phyloP scores from a whole-genome alignment of 345 rosid species.

The Draba incana region DNA sequence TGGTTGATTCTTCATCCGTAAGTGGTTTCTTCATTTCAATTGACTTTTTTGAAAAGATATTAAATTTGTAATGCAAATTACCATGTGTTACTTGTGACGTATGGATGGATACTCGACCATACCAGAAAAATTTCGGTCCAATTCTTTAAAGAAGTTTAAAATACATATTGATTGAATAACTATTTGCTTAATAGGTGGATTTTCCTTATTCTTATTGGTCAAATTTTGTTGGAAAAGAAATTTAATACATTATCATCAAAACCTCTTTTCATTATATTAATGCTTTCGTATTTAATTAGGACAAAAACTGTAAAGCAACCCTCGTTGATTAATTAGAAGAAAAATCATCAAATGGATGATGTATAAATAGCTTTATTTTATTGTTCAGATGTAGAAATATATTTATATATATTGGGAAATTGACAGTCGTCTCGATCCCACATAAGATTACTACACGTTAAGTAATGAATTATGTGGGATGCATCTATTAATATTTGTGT shows the following conservation, averaged over 20 bases:
- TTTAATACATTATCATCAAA: too few species aligned
- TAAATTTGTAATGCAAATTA: constrained; percentile 4
- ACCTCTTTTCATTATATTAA: not conserved
- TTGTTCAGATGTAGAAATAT: not conserved
- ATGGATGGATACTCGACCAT: not conserved
- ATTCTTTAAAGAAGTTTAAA: not conserved
- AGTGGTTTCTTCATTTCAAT: constrained; percentile 4
- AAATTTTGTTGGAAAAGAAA: constrained; percentile 7
- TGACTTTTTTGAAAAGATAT: not conserved
- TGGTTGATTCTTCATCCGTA: not conserved
- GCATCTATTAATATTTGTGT: constrained; percentile 26
- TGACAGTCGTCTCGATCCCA: constrained; percentile 5
- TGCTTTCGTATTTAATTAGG: not conserved
- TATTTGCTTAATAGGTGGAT: not conserved
- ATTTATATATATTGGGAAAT: not conserved
- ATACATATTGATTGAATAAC: not conserved
- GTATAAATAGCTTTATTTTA: not conserved
- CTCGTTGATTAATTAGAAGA: not conserved
- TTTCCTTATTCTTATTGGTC: constrained; percentile 12
- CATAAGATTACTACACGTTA: not conserved
- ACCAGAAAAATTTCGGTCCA: constrained; percentile 13
- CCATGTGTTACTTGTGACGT: constrained; percentile 13
- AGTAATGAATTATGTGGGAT: constrained; percentile 24
- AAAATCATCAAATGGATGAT: constrained; percentile 4
- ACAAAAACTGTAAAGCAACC: constrained; percentile 3